A percentile compares a stretch with the other conserved stretches of the same genome.
phyloP scores from a whole-genome alignment of 371 early-diverging fungal species.

The Nematocida major region DNA sequence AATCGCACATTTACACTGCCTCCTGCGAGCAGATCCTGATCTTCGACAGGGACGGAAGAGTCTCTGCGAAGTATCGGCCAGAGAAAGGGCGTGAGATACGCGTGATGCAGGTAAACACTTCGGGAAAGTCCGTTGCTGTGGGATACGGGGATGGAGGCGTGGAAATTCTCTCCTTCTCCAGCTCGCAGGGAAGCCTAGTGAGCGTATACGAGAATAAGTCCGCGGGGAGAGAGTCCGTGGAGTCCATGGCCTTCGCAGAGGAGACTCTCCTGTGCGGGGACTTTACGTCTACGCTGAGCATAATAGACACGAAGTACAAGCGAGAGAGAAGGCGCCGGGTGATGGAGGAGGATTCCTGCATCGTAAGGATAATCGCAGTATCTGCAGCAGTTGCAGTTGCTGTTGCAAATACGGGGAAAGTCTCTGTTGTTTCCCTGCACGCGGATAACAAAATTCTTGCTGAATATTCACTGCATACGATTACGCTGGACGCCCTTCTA shows the following conservation, averaged over 20 bases:
- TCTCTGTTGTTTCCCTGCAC: neutral
- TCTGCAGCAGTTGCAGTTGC: neutral
- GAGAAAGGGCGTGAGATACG: conserved; percentile 9
- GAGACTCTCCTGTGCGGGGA: conserved; percentile 23
- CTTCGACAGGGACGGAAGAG: neutral
- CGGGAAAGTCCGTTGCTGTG: conserved; percentile 10
- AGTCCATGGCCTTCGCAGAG: neutral
- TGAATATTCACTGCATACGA: neutral
- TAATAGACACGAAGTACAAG: conserved; percentile 7
- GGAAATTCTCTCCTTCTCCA: conserved; percentile 1
- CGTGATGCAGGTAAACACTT: neutral
- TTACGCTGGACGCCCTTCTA: neutral
- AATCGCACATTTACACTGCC: neutral
- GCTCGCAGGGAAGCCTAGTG: neutral
- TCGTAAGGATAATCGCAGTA: conserved; percentile 18
- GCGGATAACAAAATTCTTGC: conserved; percentile 2
- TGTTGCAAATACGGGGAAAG: neutral
- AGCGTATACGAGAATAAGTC: neutral
- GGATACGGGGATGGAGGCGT: conserved; percentile 13
- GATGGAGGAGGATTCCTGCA: neutral
- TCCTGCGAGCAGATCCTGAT: conserved; percentile 15
- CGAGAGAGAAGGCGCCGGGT: neutral
- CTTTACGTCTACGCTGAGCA: neutral
- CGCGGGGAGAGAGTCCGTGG: neutral
- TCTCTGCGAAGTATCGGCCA: neutral